These are phyloP conservation scores for Juglanconis juglandina DNA, from an alignment of 2,329 filamentous ascomycete genomes.

Conservation along the genomic window DNA sequence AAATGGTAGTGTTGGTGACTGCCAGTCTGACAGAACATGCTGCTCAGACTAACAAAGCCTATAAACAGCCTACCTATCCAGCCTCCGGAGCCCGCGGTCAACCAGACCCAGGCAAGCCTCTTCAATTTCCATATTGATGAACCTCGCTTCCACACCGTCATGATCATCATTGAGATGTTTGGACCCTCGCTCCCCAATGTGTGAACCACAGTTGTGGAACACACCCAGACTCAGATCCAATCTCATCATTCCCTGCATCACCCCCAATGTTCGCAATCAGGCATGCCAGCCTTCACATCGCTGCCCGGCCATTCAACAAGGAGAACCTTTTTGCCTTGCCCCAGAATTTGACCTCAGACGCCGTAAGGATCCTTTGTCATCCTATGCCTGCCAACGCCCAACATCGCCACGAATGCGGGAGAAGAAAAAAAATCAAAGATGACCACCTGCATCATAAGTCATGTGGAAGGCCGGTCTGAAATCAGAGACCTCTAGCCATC, in stretches of 20 bases:
- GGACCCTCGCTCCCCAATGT: neutral
- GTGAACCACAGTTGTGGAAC: neutral
- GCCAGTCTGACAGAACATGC: too few species aligned
- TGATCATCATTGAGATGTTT: conserved; percentile 8
- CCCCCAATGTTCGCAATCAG: too few species aligned
- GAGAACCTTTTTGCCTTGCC: neutral
- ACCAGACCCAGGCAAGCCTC: too few species aligned
- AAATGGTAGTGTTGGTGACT: too few species aligned
- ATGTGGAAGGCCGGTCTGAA: neutral
- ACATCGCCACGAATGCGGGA: neutral
- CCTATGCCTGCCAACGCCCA: neutral
- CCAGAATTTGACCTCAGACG: neutral
- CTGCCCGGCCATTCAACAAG: neutral
- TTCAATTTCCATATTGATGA: too few species aligned
- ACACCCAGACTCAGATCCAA: conserved; percentile 8
- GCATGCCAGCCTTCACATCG: neutral
- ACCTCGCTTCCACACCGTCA: neutral
- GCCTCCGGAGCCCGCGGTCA: too few species aligned
- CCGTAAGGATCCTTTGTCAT: neutral
- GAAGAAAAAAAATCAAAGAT: neutral
- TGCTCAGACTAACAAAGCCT: too few species aligned
- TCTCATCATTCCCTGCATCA: neutral
- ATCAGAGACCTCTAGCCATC: neutral
- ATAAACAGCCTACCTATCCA: too few species aligned
- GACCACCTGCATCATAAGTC: too few species aligned